Base-by-base conservation (phyloP, 352 stramenopile genomes). In the Nothophytophthora sp. region DNA sequence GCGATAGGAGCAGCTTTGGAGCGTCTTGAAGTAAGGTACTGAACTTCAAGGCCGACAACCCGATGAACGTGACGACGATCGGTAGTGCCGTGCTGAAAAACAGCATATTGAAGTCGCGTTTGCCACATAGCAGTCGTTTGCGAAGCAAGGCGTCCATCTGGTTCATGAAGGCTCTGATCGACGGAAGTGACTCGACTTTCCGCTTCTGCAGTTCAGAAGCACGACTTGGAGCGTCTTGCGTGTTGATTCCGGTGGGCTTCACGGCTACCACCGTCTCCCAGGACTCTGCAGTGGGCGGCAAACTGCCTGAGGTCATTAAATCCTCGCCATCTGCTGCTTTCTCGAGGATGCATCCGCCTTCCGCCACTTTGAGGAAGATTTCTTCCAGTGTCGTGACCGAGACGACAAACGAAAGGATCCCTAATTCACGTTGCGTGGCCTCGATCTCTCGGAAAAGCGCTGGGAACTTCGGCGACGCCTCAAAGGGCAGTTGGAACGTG, bases 341-440 rank as follows among this genome's bases (percentile, higher is more conserved):
- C 16, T 41, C 32, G 8, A n/a, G n/a, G n/a, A n/a, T n/a, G n/a
- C n/a, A n/a, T n/a, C 50, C 39, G n/a, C 27, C 44, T 33, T 86
- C 69, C 9, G 87, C 84, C n/a, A 96, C 86, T 29, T 92, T 94
- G 5, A 97, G 55, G 38, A 97, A 97, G 15, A 96, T 85, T 55
- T 96, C 86, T 55, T 97, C 88, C 0, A 96, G 69, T 16, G 89
- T 95, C 5, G 88, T 96, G 18, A 90, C 73, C 0, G 77, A 90
- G 15, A 95, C 90, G 4, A 62, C 80, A 30, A 86, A 93, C 22
- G 76, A 88, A 5, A 60, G 15, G 27, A 93, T 60, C 0, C 66
- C 50, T 3, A 91, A 50, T 0, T 62, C 55, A 0, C 23, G 0
- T 5, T 75, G 69, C 12, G 59, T 32, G 2, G 23, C 25, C 15